Evolutionary conservation across 1,284 basidiomycete genomes (phyloP).

Genomic region (Phylloboletellus chloephorus): DNA sequence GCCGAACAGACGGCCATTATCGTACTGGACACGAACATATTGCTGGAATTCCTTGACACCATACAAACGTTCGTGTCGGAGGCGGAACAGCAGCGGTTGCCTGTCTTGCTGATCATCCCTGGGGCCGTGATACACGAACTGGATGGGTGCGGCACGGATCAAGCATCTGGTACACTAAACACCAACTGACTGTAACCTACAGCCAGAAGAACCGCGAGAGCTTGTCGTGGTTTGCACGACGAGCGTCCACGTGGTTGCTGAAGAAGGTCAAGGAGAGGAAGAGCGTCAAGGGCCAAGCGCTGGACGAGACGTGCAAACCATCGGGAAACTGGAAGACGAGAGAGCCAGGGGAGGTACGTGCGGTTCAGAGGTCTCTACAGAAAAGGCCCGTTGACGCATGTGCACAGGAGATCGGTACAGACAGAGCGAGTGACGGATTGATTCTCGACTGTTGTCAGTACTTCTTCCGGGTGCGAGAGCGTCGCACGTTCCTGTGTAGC

Average conservation of each 20-base stretch:
- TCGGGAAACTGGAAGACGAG: slow-evolving; percentile 54
- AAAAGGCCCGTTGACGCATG: slow-evolving; percentile 4
- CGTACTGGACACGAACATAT: slow-evolving; percentile 69
- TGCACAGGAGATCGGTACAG: slow-evolving; percentile 21
- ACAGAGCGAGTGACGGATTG: slow-evolving; percentile 54
- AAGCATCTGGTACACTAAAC: slow-evolving; percentile 2
- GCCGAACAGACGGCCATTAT: slow-evolving; percentile 42
- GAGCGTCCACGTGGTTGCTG: slow-evolving; percentile 66
- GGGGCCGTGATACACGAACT: slow-evolving; percentile 68
- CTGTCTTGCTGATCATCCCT: slow-evolving; percentile 60
- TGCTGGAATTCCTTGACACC: slow-evolving; percentile 58
- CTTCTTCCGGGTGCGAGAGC: slow-evolving; percentile 36
- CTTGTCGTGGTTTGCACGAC: slow-evolving; percentile 61
- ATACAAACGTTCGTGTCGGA: slow-evolving; percentile 61
- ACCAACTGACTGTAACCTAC: slow-evolving; percentile 7
- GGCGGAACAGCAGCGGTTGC: slow-evolving; percentile 43
- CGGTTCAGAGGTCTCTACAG: neutral
- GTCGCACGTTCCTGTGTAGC: slow-evolving; percentile 51
- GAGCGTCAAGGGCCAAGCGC: slow-evolving; percentile 59
- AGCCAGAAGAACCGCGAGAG: slow-evolving; percentile 62
- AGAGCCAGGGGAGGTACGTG: slow-evolving; percentile 40
- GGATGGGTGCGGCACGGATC: slow-evolving; percentile 47
- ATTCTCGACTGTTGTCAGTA: slow-evolving; percentile 70
- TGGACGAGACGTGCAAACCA: slow-evolving; percentile 56
- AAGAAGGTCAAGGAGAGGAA: slow-evolving; percentile 55